Evolutionary conservation across 2,329 filamentous ascomycete genomes (phyloP), one percentile per base, ranked within the genome.

Genomic region (Torrubiella hemipterigena): DNA sequence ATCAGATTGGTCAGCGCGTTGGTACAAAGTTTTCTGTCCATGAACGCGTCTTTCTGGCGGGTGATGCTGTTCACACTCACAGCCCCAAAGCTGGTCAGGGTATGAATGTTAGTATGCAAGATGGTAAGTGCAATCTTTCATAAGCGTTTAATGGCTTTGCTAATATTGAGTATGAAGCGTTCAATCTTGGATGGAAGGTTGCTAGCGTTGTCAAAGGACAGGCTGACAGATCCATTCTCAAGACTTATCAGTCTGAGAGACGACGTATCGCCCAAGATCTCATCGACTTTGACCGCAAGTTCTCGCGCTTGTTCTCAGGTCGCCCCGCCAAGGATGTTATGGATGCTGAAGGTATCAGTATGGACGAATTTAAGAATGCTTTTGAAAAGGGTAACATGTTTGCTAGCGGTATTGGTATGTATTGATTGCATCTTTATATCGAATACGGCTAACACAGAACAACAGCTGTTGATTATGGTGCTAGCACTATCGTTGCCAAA

Each of bases 81-180:
- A 43, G 40, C 25, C 75, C 74, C 14, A 80, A 80, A 44, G 75
- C 73, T 1, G 75, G 75, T 3, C 76, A 81, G 45, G 77, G 78
- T 10, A 81, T 82, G 76, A 83, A 83, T 41, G 69, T 80, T 3
- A 70, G 63, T 18, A 78, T 83, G 70, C 76, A 80, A 42, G 78
- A 83, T 47, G 52, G 31, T 37, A 29, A 34, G 35, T 20, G 17
- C n/a, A n/a, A n/a, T n/a, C n/a, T 17, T 29, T 4, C 16, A 6
- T 3, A 11, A 15, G 6, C 11, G 8, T 26, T 11, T 8, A 4
- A 6, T 7, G 49, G 45, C 39, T 33, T 41, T 29, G 15, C 23
- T 33, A 11, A 54, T 26, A 31, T n/a, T n/a, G n/a, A n/a, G n/a
- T n/a, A 10, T 14, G 27, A 12, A 58, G 34, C 34, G 0, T 68